Base-by-base conservation (phyloP, 2,329 filamentous ascomycete species). In the Ophiocordyceps camponoti-saundersi region DNA sequence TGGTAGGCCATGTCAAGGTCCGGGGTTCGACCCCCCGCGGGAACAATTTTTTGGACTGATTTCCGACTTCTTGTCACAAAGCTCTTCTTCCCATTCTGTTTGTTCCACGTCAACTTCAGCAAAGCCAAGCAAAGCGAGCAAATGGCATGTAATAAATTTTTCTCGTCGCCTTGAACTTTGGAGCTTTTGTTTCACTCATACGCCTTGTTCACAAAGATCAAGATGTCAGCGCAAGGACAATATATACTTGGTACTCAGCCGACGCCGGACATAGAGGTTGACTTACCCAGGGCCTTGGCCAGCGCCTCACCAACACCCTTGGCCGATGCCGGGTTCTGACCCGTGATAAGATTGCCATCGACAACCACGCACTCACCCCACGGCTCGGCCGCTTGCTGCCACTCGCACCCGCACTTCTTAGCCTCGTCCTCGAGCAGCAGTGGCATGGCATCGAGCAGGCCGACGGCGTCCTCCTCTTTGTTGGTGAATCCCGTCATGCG, bases 401-500 rank as follows among this genome's bases (percentile, higher is more conserved):
- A 82, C 44, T 65, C 66, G 20, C 68, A 80, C 7, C 74, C 74
- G 15, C 61, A 67, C 13, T 66, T 65, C 56, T 67, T 61, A 47
- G 82, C 63, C 52, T 67, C 65, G 34, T 70, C 67, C 65, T 82
- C 77, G 2, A 80, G 68, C 54, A 71, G 55, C 52, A 77, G 77
- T 2, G 79, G 78, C 67, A 80, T 69, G 12, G 66, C 74, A 1
- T 67, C 70, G 21, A 61, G 69, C 15, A 68, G 64, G 55, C 69
- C 57, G 7, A 65, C 44, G 47, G 78, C 57, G 1, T 64, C 60
- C 59, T 72, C 68, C 50, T 73, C 71, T 59, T 77, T 75, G 42
- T 84, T 72, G 59, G 71, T 59, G 60, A 83, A 84, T 11, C 73
- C 79, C 0, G 78, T 81, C 22, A 78, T 75, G 43, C 69, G 63